Conservation (phyloP, 108 stramenopile genomes). For the Skeletonema grethae region DNA sequence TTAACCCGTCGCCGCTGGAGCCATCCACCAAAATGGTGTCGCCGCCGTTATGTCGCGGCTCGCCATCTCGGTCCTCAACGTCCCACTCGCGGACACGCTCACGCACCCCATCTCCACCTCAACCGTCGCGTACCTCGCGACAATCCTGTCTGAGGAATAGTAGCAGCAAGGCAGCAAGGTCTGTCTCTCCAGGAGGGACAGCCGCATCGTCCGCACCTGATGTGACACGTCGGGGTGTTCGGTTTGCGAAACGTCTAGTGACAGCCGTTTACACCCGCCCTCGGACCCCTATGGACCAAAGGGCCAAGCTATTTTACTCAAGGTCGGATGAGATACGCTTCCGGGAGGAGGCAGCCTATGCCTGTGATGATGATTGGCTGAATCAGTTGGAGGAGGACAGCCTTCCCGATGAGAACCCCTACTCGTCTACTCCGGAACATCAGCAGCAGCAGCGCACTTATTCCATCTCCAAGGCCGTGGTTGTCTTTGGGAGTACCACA, state of each 20-base stretch:
- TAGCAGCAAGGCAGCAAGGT: slow-evolving; percentile 22
- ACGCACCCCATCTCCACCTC: slow-evolving; percentile 20
- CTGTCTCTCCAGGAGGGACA: slow-evolving; percentile 32
- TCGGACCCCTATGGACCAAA: slow-evolving; percentile 29
- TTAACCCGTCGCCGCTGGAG: neutral
- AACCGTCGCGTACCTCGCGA: slow-evolving; percentile 1
- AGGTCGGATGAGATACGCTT: slow-evolving; percentile 43
- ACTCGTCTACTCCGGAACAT: neutral
- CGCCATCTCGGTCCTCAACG: slow-evolving; percentile 26
- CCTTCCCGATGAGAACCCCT: slow-evolving; percentile 4
- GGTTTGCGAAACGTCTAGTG: slow-evolving; percentile 20
- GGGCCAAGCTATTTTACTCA: slow-evolving; percentile 40
- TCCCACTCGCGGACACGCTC: slow-evolving; percentile 11
- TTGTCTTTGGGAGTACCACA: slow-evolving; percentile 32
- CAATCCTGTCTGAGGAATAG: slow-evolving; percentile 5
- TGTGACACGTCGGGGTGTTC: slow-evolving; percentile 21
- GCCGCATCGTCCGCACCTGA: slow-evolving; percentile 20
- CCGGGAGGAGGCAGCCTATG: slow-evolving; percentile 30
- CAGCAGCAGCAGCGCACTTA: slow-evolving; percentile 21
- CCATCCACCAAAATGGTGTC: neutral
- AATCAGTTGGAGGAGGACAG: slow-evolving; percentile 7
- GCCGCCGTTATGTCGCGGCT: slow-evolving; percentile 21
- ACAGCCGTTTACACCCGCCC: slow-evolving; percentile 27
- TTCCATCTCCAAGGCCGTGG: slow-evolving; percentile 43
- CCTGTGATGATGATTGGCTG: slow-evolving; percentile 11